These are phyloP conservation scores for Calycina herbarum DNA, from an alignment of 2,329 filamentous ascomycete genomes.

Conservation along the genomic window DNA sequence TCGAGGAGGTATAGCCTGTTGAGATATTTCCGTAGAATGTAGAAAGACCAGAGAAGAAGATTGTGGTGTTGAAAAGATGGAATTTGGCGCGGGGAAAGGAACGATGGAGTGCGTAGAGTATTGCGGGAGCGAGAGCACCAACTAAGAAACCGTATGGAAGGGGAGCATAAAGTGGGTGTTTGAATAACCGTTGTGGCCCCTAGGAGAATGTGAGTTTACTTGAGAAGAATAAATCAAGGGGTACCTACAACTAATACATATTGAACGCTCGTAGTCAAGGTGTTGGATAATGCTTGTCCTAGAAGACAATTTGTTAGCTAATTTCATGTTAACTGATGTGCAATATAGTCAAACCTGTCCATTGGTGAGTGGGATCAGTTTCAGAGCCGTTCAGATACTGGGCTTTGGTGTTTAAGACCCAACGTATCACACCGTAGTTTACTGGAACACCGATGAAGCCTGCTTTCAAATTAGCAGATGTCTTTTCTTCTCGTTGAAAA, in stretches of 20 bases:
- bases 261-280: slow-evolving; percentile 57
- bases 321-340: no score
- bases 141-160: slow-evolving; percentile 56
- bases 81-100: slow-evolving; percentile 52
- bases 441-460: slow-evolving; percentile 59
- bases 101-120: slow-evolving; percentile 53
- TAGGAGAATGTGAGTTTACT: slow-evolving; percentile 19
- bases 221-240: neutral
- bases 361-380: slow-evolving; percentile 55
- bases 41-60: slow-evolving; percentile 57
- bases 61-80: slow-evolving; percentile 61
- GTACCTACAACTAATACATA: slow-evolving; percentile 55
- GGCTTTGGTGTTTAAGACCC: slow-evolving; percentile 57
- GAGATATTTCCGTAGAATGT: slow-evolving; percentile 62
- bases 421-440: slow-evolving; percentile 61
- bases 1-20: slow-evolving; percentile 57
- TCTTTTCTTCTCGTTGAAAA: neutral
- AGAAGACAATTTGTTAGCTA: no score
- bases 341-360: no score
- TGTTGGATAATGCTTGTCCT: slow-evolving; percentile 51
- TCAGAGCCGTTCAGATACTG: slow-evolving; percentile 53
- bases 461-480: neutral
- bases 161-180: slow-evolving; percentile 46
- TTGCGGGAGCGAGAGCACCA: slow-evolving; percentile 46
- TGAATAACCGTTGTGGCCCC: slow-evolving; percentile 51